Evolutionary conservation across 768 basidiomycete genomes (phyloP), one percentile per base, ranked within the genome.

Genomic region (Tricholoma flavovirens): DNA sequence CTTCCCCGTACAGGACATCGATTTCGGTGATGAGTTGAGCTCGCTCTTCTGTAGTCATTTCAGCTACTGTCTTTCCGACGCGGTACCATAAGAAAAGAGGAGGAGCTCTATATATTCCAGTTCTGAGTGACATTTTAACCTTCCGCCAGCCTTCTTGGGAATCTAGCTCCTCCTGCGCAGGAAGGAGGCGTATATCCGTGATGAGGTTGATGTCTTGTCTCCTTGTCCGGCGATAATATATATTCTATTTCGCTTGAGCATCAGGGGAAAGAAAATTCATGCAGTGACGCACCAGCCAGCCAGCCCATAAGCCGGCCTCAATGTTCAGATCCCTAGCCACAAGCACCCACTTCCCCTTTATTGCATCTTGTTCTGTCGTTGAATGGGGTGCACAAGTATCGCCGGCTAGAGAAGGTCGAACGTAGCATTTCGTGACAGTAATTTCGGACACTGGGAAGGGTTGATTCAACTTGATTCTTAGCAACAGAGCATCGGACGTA

Each of bases 1-100:
- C 88, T 55, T 93, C 86, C 4, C 96, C 96, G 65, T 84, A 97
- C 0, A 92, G 70, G 3, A 98, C 78, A 65, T 98, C 95, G n/a
- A 98, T 59, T 69, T 98, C 94, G 0, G 94, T 98, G 63, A 98
- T 83, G 22, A 93, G 72, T 42, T 86, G 74, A 32, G 75, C 66
- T 57, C 78, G 76, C 61, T 88, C 82, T 38, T 78, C 77, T 8
- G 74, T 53, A n/a, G 71, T 74, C 82, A 90, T 84, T 19, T 85
- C 77, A 14, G 72, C 73, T 35, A 82, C 72, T 1, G 86, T 82
- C 64, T 88, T 88, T 6, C 83, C 86, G 8, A 77, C 69, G 60
- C 79, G 80, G 72, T 93, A 95, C 91, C 93, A 97, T 17, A 96
- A 64, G 66, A 75, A 88, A 11, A 90, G 73, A 2, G 84, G 79